Evolutionary conservation across 257 asterid species (phyloP).

Genomic region (Sherardia arvensis): DNA sequence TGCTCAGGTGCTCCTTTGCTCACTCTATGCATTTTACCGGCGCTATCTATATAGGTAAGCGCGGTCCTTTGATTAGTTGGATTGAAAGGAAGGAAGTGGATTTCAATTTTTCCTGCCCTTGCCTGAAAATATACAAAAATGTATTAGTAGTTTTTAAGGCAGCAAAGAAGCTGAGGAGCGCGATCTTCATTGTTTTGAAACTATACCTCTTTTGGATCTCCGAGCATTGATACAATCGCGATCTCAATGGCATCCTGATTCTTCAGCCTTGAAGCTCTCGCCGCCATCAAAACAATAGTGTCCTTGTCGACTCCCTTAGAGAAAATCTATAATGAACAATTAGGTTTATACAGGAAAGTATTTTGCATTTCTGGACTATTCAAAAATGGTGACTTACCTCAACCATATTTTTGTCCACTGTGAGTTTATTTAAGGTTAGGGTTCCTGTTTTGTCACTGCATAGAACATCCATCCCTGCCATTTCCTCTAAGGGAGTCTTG

Average conservation of each 20-base stretch:
- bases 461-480: too few species aligned
- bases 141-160: neutral
- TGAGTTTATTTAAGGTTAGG: too few species aligned
- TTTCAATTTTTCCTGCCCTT: slow-evolving; percentile 53
- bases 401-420: too few species aligned
- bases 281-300: slow-evolving; percentile 48
- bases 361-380: neutral
- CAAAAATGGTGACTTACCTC: too few species aligned
- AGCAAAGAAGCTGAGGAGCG: neutral
- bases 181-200: too few species aligned
- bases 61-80: slow-evolving; percentile 67
- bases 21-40: slow-evolving; percentile 57
- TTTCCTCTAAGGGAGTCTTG: too few species aligned
- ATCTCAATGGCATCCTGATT: too few species aligned
- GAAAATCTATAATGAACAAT: slow-evolving; percentile 31
- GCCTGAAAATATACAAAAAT: slow-evolving; percentile 28
- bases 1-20: too few species aligned
- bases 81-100: slow-evolving; percentile 67
- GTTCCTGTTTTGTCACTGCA: too few species aligned
- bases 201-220: too few species aligned
- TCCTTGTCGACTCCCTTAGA: slow-evolving; percentile 39
- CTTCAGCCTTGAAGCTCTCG: too few species aligned
- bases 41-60: slow-evolving; percentile 42
- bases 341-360: neutral
- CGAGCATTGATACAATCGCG: too few species aligned